Evolutionary conservation across 176 grass and related monocot genomes (phyloP).

Genomic region (Carex scoparia): DNA sequence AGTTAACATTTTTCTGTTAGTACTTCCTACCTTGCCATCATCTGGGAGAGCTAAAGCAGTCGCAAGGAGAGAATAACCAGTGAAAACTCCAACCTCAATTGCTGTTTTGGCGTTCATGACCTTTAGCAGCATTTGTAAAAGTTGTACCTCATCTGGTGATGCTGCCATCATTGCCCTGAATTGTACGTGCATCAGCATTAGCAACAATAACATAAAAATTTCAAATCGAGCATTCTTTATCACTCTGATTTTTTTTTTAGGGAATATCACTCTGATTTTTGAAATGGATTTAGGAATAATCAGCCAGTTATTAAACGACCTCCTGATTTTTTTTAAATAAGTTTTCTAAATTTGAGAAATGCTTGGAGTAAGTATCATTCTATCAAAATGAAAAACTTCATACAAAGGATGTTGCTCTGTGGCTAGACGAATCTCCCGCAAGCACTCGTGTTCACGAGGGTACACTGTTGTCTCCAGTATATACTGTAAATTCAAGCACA

Average conservation of each 20-base stretch:
- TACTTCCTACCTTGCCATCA: conserved; percentile 44
- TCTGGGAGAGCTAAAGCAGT: conserved; percentile 65
- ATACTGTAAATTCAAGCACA: conserved; percentile 31
- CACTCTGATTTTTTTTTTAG: background rate
- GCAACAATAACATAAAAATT: background rate
- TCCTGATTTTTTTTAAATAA: background rate
- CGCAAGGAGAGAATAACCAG: conserved; percentile 69
- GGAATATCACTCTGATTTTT: background rate
- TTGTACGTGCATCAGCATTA: background rate
- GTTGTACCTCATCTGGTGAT: conserved; percentile 42
- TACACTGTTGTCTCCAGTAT: conserved; percentile 59
- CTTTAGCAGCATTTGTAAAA: conserved; percentile 66
- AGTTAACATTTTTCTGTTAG: background rate
- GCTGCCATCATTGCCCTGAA: conserved; percentile 41
- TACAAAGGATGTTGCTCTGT: conserved; percentile 44
- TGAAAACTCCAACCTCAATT: conserved; percentile 79
- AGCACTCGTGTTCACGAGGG: conserved; percentile 53
- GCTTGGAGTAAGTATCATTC: background rate
- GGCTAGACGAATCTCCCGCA: conserved; percentile 63
- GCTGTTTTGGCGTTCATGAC: conserved; percentile 60
- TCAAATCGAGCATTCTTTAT: background rate
- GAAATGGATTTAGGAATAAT: background rate
- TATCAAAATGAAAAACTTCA: background rate
- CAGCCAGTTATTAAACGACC: background rate
- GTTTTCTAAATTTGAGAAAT: background rate